Conservation (phyloP, 805 yeast species). For the Ogataea neopini region DNA sequence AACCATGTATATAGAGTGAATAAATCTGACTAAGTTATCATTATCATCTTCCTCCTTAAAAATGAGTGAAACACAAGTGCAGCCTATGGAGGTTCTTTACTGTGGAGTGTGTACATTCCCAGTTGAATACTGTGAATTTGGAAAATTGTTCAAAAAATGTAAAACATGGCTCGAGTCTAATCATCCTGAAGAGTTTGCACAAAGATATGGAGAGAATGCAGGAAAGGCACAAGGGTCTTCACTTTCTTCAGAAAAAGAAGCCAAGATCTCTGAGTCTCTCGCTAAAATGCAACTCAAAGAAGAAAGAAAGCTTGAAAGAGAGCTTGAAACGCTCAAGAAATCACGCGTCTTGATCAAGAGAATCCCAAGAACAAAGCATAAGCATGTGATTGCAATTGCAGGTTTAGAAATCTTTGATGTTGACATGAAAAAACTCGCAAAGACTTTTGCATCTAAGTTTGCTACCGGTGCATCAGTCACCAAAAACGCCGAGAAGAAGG, state of each 20-base stretch:
- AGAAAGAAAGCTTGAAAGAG: conserved; percentile 82
- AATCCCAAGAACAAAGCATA: conserved; percentile 87
- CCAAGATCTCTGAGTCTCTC: conserved; percentile 76
- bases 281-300: conserved; percentile 85
- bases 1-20: too few relatives aligned
- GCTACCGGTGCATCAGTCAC: conserved; percentile 96
- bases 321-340: conserved; percentile 72
- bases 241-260: conserved; percentile 74
- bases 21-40: background rate
- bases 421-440: conserved; percentile 87
- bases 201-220: conserved; percentile 61
- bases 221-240: conserved; percentile 50
- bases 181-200: conserved; percentile 55
- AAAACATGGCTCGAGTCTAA: conserved; percentile 74
- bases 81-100: conserved; percentile 48
- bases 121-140: conserved; percentile 93
- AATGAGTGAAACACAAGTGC: conserved; percentile 9
- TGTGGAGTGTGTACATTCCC: conserved; percentile 83
- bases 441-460: conserved; percentile 88
- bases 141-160: conserved; percentile 77
- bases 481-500: conserved; percentile 87
- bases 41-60: background rate
- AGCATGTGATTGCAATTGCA: conserved; percentile 80
- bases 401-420: conserved; percentile 88
- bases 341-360: conserved; percentile 81